A percentile compares a stretch with the other conserved stretches of the same genome.
Conservation (phyloP, 371 early-diverging fungal species). For the Rhizopus delemar region DNA sequence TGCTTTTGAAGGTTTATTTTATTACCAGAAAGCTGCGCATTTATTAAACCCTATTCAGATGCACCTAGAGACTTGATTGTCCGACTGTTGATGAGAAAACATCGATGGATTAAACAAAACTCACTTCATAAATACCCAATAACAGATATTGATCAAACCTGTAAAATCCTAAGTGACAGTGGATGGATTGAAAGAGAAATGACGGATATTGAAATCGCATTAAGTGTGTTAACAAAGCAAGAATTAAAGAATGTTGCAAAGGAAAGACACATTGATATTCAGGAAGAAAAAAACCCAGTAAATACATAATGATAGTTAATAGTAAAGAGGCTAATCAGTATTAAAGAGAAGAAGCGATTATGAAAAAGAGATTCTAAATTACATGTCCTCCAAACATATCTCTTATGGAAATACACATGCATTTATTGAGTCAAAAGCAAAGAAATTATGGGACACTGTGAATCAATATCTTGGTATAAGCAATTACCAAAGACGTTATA, state of each 20-base stretch:
- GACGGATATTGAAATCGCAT: constrained; percentile 31
- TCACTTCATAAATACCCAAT: constrained; percentile 36
- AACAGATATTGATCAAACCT: constrained; percentile 29
- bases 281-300: not conserved
- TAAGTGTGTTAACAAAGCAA: constrained; percentile 35
- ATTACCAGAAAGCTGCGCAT: not conserved
- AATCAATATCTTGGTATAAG: constrained; percentile 9
- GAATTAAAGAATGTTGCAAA: constrained; percentile 21
- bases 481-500: too few relatives aligned
- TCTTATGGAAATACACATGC: not conserved
- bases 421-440: not conserved
- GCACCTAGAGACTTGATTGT: constrained; percentile 63
- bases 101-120: constrained; percentile 46
- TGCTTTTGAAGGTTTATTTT: constrained; percentile 40
- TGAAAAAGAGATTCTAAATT: constrained; percentile 3
- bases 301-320: not conserved
- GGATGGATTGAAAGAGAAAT: constrained; percentile 13
- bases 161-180: constrained; percentile 8
- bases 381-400: not conserved
- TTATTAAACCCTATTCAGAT: constrained; percentile 25
- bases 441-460: constrained; percentile 18
- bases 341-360: constrained; percentile 14
- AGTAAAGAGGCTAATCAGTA: not conserved
- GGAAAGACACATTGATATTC: constrained; percentile 3
- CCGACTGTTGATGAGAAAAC: constrained; percentile 66